Percentiles rank a stretch among this genome's conserved stretches.
These are phyloP conservation scores for Arachnopeziza araneosa DNA, from an alignment of 2,329 filamentous ascomycete species.

Conservation along the genomic window DNA sequence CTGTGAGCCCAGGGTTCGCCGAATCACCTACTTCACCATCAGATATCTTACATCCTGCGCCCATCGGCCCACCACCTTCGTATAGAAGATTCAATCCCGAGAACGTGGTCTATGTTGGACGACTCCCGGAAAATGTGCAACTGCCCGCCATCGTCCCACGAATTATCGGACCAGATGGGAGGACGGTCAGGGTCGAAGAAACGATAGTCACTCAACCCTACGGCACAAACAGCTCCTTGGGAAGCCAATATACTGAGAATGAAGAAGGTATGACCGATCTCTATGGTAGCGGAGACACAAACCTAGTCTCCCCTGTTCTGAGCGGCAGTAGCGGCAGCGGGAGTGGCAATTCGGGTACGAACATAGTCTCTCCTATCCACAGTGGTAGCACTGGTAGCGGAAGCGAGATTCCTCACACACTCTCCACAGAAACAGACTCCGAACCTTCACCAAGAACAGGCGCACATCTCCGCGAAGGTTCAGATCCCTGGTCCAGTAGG, in stretches of 20 bases:
- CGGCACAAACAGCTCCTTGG: constrained; percentile 37
- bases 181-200: constrained; percentile 17
- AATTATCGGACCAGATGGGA: constrained; percentile 26
- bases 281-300: constrained; percentile 7
- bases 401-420: not conserved
- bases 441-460: not conserved
- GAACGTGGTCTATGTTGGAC: constrained; percentile 49
- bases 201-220: not conserved
- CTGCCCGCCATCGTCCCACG: constrained; percentile 31
- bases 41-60: not conserved
- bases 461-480: not conserved
- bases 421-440: not conserved
- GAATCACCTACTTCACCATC: constrained; percentile 3
- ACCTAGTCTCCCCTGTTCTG: constrained; percentile 6
- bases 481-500: constrained; percentile 15
- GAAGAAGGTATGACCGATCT: constrained; percentile 34
- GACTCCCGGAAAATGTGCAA: constrained; percentile 44
- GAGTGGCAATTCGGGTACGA: constrained; percentile 4
- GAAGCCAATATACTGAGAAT: constrained; percentile 53
- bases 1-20: constrained; percentile 18
- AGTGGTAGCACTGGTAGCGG: constrained; percentile 2
- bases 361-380: not conserved
- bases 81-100: constrained; percentile 41
- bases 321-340: constrained; percentile 2
- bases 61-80: constrained; percentile 20